These are phyloP conservation scores for Podila minutissima DNA, from an alignment of 192 early-diverging fungal genomes.

Conservation along the genomic window DNA sequence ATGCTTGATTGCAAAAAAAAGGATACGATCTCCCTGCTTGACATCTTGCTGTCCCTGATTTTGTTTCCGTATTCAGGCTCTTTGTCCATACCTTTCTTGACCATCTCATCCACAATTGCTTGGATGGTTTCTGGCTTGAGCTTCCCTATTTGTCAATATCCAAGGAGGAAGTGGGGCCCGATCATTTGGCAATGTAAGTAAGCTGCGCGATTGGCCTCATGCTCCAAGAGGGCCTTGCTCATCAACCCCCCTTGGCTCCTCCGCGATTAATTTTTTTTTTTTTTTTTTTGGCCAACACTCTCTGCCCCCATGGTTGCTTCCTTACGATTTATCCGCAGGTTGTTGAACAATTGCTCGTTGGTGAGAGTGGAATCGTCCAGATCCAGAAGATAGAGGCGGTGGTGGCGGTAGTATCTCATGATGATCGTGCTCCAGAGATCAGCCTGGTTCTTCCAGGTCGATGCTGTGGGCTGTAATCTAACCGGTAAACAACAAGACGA, in stretches of 20 bases:
- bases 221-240: neutral
- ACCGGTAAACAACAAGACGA: neutral
- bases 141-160: conserved; percentile 49
- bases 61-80: conserved; percentile 32
- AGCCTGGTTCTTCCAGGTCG: conserved; percentile 86
- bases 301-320: too few relatives aligned
- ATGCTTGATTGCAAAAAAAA: too few relatives aligned
- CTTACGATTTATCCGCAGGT: conserved; percentile 73
- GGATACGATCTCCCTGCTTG: too few relatives aligned
- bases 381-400: conserved; percentile 70
- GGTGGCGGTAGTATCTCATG: conserved; percentile 73
- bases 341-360: conserved; percentile 71
- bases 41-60: neutral
- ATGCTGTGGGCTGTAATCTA: conserved; percentile 74
- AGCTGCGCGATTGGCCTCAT: neutral
- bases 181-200: neutral
- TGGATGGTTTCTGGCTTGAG: conserved; percentile 72
- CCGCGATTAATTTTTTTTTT: neutral
- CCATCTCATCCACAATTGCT: conserved; percentile 80
- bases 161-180: neutral
- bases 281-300: neutral
- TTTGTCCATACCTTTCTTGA: conserved; percentile 68
- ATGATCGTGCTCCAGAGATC: conserved; percentile 84
- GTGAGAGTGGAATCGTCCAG: conserved; percentile 65
- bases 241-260: conserved; percentile 23